Evolutionary conservation across 805 yeast species (phyloP).

Genomic region (Nakazawaea holstii): DNA sequence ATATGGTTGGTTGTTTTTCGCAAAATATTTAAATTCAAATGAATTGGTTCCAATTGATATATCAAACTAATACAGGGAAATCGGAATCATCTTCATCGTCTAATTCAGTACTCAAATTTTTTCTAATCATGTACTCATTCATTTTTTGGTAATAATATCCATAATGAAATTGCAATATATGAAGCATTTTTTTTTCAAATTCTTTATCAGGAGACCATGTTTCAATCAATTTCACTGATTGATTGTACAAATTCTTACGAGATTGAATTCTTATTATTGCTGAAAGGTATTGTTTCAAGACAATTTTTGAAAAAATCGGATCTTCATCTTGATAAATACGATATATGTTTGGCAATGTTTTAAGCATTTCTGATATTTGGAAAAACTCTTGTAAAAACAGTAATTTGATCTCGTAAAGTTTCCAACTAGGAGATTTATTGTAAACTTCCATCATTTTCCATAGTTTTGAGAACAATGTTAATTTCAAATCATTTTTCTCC

Average conservation of each 20-base stretch:
- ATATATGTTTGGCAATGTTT: slow-evolving; percentile 14
- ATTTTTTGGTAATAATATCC: slow-evolving; percentile 15
- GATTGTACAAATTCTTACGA: slow-evolving; percentile 15
- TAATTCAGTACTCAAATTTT: not conserved
- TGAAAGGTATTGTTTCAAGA: slow-evolving; percentile 7
- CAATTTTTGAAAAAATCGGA: slow-evolving; percentile 15
- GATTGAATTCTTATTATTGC: slow-evolving; percentile 4
- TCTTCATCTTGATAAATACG: slow-evolving; percentile 15
- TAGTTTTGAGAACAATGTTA: slow-evolving; percentile 13
- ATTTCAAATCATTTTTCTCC: slow-evolving; percentile 17
- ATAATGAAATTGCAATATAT: slow-evolving; percentile 14
- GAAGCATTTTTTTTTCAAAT: slow-evolving; percentile 16
- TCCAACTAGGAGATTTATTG: not conserved
- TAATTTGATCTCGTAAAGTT: slow-evolving; percentile 10
- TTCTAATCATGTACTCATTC: slow-evolving; percentile 8
- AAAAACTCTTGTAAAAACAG: not conserved
- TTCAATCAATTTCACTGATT: slow-evolving; percentile 23
- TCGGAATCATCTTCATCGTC: slow-evolving; percentile 14
- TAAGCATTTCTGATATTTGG: not conserved
- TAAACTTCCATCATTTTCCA: slow-evolving; percentile 11
- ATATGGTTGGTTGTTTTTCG: slow-evolving; percentile 75
- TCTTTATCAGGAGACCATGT: slow-evolving; percentile 18
- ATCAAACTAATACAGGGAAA: not conserved
- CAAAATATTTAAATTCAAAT: slow-evolving; percentile 75
- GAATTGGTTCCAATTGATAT: slow-evolving; percentile 38